phyloP scores from a whole-genome alignment of 768 basidiomycete genomes.

The Leccinum variicolor region DNA sequence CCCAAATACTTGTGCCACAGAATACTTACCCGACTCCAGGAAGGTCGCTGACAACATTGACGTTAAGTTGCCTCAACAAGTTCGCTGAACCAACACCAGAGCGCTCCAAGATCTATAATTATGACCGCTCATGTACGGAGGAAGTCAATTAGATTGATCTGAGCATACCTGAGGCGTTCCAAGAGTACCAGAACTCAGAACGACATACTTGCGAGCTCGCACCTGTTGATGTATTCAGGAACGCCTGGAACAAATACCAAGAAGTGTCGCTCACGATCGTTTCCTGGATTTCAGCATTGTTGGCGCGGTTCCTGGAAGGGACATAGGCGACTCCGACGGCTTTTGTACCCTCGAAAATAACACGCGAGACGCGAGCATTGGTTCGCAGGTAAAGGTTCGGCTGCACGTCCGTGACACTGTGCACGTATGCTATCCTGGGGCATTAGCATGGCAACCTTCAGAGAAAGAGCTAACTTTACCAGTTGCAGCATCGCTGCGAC shows the following conservation, averaged over 20 bases:
- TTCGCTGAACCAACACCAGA: constrained; percentile 61
- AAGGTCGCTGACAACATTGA: constrained; percentile 65
- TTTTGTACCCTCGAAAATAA: constrained; percentile 70
- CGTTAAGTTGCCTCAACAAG: constrained; percentile 52
- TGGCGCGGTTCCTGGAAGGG: constrained; percentile 55
- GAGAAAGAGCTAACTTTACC: constrained; percentile 33
- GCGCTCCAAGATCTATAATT: constrained; percentile 57
- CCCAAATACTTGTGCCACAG: background rate
- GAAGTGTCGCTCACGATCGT: constrained; percentile 41
- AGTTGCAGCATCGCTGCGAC: constrained; percentile 69
- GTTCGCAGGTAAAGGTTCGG: constrained; percentile 63
- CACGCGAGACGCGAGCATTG: constrained; percentile 63
- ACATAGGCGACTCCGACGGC: constrained; percentile 73
- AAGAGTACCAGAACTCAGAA: constrained; percentile 62
- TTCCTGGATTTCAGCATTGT: constrained; percentile 50
- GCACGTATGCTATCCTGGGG: constrained; percentile 50
- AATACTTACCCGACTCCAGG: constrained; percentile 61
- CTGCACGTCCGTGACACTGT: constrained; percentile 69
- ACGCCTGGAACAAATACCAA: background rate
- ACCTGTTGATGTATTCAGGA: constrained; percentile 26
- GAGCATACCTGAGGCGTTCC: constrained; percentile 53
- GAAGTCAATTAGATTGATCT: background rate
- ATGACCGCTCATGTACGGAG: background rate
- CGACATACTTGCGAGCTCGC: constrained; percentile 62
- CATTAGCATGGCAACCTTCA: background rate